Conservation (phyloP, 2,329 filamentous ascomycete species). For the Aspergillus latus region DNA sequence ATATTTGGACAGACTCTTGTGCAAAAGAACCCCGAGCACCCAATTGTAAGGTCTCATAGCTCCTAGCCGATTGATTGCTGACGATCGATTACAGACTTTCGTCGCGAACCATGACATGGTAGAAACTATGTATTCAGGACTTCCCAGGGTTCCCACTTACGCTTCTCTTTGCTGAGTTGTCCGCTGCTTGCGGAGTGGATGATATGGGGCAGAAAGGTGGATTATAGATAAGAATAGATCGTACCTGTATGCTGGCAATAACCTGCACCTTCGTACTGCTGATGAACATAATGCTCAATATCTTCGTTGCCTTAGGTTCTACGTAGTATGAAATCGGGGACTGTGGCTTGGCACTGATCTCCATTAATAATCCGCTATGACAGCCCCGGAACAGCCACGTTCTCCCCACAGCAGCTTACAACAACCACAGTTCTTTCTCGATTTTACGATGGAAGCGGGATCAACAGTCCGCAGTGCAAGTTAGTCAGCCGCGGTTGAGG, state of each 20-base stretch:
- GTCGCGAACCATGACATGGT: constrained; percentile 30
- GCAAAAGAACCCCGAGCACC: constrained; percentile 46
- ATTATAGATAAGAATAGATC: too few relatives aligned
- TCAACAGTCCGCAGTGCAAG: background rate
- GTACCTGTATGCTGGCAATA: too few relatives aligned
- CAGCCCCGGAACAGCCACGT: constrained; percentile 4
- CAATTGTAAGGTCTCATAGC: constrained; percentile 13
- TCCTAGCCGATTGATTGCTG: background rate
- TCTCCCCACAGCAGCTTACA: background rate
- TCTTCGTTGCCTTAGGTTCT: constrained; percentile 47
- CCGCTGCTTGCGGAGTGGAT: too few relatives aligned
- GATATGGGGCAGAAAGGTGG: too few relatives aligned
- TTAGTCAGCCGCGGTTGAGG: background rate
- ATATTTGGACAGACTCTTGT: constrained; percentile 65
- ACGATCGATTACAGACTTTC: constrained; percentile 23
- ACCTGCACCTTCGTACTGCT: constrained; percentile 44
- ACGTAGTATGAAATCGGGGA: background rate
- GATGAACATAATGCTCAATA: constrained; percentile 54
- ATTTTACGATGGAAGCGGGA: constrained; percentile 1
- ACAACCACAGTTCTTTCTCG: background rate
- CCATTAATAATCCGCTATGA: constrained; percentile 11
- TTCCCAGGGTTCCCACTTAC: too few relatives aligned
- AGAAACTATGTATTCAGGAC: background rate
- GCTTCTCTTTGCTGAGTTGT: too few relatives aligned
- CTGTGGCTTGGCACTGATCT: background rate